Base-by-base conservation (phyloP, 2,329 filamentous ascomycete genomes). In the Peltaster fructicola region DNA sequence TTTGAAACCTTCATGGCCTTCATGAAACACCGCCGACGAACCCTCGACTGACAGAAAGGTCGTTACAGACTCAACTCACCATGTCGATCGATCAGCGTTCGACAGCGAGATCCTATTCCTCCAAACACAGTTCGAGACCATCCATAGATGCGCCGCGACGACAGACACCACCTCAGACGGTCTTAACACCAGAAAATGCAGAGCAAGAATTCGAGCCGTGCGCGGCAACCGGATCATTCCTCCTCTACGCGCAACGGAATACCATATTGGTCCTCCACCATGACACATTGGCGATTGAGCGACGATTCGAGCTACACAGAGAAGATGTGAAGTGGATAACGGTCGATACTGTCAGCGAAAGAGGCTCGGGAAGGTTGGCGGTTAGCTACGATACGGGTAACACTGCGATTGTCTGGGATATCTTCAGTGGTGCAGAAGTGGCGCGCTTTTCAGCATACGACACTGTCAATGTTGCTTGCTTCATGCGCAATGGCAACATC, bases 401-500 rank as follows among this genome's bases (percentile, higher is more conserved):
- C 50, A 92, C 80, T 1, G 81, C 84, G 4, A 92, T 95, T 45
- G 80, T 95, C 6, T 98, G 88, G 88, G 85, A 98, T 53, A 63
- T 93, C 32, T 71, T 90, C 56, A 90, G 81, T 0, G 88, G 88
- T 23, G 73, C 82, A 31, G 82, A 93, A 51, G 66, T 93, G 30
- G 73, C 85, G 18, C 68, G 84, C n/a, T 95, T 95, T 55, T 73
- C 75, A 13, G 88, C 84, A 0, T 93, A 91, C 44, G 81, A 91
- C 44, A 69, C 78, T 37, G 65, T 95, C 34, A 73, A 73, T 12
- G 74, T 80, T 15, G 85, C 84, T 17, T 65, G 78, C 8, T 98
- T 88, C 81, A 93, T 98, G 84, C 68, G 75, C 21, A 93, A 93
- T 54, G 88, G 88, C 27, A 91, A 92, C 54, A 74, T 98, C 37